Evolutionary conservation across 495 filamentous ascomycete species (phyloP), one percentile per base, ranked within the genome.

Genomic region (Neurospora cerealis): DNA sequence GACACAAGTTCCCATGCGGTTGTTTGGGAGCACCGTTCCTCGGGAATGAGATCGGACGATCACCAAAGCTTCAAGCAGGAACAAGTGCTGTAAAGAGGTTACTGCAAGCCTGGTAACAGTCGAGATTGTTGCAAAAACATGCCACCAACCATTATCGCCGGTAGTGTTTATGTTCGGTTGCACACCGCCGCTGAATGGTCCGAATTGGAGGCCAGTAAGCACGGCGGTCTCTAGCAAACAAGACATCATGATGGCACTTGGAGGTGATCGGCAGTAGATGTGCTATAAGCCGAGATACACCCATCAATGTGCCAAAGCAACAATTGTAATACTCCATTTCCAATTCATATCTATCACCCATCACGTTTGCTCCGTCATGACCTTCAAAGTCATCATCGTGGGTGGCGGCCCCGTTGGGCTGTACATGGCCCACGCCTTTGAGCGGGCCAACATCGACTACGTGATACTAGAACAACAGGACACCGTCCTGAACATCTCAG

Each of bases 321-420:
- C 11, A 7, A 8, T 36, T 28, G 7, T 15, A 4, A 34, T 34
- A 3, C 28, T 66, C 6, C 7, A 32, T 17, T 7, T 60, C 5
- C 15, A 19, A 17, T 9, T 9, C 28, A 34, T 66, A 34, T 66
- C 28, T 15, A 8, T 7, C 24, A 34, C 15, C 5, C 15, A 15
- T 9, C 15, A 6, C 48, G 24, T 28, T 28, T 36, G 28, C 34
- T 66, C 40, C 24, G 19, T 2, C 3, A 71, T 24, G 38, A 37
- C 70, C 34, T 86, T 88, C 78, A 83, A 81, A 40, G 86, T 86
- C 28, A 80, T 90, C 40, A 85, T 90, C 60, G 85, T 85, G 7
- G 88, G 87, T n/a, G 87, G 85, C 5, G 83, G 83, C 4, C 80
- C 88, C 5, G 79, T 84, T 5, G 86, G 85, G 0, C 77, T 90